Percentiles rank a stretch among this genome's conserved stretches.
Evolutionary conservation across 208 protist genomes (phyloP).

Genomic region (Porcisia deanei): DNA sequence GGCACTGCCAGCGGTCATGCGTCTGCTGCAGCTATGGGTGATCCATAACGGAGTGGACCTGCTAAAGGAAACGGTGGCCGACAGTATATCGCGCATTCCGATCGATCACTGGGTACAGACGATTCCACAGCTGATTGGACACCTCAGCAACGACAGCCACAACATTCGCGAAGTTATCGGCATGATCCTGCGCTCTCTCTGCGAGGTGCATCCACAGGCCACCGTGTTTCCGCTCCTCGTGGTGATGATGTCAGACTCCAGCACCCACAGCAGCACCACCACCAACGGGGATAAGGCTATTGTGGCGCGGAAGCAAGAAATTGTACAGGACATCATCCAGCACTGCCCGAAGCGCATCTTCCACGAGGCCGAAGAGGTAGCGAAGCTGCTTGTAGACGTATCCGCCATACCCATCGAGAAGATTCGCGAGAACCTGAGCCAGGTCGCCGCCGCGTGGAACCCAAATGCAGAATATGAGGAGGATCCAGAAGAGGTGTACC

Average conservation of each 20-base stretch:
- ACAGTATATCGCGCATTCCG: constrained; percentile 94
- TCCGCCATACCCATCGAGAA: constrained; percentile 91
- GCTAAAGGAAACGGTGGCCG: constrained; percentile 88
- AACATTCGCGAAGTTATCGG: constrained; percentile 95
- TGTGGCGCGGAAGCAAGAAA: constrained; percentile 49
- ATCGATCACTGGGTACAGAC: constrained; percentile 99
- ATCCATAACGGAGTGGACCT: constrained; percentile 90
- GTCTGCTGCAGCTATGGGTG: constrained; percentile 99
- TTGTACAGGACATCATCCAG: constrained; percentile 79
- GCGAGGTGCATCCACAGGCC: constrained; percentile 98
- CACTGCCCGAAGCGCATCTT: constrained; percentile 85
- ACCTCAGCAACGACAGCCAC: constrained; percentile 92
- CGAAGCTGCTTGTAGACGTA: constrained; percentile 79
- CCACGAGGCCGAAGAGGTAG: constrained; percentile 83
- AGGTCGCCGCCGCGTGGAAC: constrained; percentile 88
- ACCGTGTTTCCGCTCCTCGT: constrained; percentile 99
- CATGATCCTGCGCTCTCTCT: constrained; percentile 95
- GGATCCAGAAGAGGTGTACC: constrained; percentile 79
- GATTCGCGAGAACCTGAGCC: constrained; percentile 87
- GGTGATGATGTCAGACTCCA: constrained; percentile 87
- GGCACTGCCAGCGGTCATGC: constrained; percentile 96
- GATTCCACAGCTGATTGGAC: constrained; percentile 99
- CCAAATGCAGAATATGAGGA: constrained; percentile 92
- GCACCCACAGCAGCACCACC: constrained; percentile 5
- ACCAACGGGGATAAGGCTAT: background rate